Evolutionary conservation across 2,329 filamentous ascomycete species (phyloP).

Genomic region (Aspergillus cejpii): DNA sequence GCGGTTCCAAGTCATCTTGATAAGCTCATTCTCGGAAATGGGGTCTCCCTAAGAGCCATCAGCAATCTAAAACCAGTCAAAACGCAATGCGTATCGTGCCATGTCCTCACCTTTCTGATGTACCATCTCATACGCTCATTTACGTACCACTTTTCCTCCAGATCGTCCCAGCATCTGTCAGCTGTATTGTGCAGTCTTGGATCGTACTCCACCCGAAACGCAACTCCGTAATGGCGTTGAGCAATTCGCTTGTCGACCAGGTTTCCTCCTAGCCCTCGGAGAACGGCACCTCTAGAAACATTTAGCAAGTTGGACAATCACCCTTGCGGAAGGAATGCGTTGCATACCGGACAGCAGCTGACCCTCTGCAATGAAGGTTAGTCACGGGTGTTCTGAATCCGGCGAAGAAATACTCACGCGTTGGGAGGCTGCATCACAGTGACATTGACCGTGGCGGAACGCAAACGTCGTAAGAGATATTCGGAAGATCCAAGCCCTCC

Average conservation of each 20-base stretch:
- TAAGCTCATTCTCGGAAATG: slow-evolving; percentile 13
- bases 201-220: accelerated
- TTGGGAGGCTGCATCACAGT: slow-evolving; percentile 31
- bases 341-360: slow-evolving; percentile 22
- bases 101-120: slow-evolving; percentile 17
- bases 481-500: slow-evolving; percentile 36
- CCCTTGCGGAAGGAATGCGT: not conserved
- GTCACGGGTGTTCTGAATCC: not conserved
- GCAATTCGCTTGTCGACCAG: slow-evolving; percentile 18
- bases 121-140: slow-evolving; percentile 14
- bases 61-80: not conserved
- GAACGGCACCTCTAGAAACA: slow-evolving; percentile 19
- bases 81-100: not conserved
- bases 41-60: not conserved
- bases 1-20: slow-evolving; percentile 8
- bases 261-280: slow-evolving; percentile 21
- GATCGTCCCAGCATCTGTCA: slow-evolving; percentile 2
- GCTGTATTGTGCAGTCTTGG: not conserved
- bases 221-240: slow-evolving; percentile 16
- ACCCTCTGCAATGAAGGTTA: slow-evolving; percentile 17
- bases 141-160: slow-evolving; percentile 9
- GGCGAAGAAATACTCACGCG: slow-evolving; percentile 14
- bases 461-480: slow-evolving; percentile 30
- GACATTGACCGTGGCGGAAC: slow-evolving; percentile 18
- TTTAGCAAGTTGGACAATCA: not conserved